These are phyloP conservation scores for Podospora pseudopauciseta DNA, from an alignment of 495 filamentous ascomycete species.

Conservation along the genomic window DNA sequence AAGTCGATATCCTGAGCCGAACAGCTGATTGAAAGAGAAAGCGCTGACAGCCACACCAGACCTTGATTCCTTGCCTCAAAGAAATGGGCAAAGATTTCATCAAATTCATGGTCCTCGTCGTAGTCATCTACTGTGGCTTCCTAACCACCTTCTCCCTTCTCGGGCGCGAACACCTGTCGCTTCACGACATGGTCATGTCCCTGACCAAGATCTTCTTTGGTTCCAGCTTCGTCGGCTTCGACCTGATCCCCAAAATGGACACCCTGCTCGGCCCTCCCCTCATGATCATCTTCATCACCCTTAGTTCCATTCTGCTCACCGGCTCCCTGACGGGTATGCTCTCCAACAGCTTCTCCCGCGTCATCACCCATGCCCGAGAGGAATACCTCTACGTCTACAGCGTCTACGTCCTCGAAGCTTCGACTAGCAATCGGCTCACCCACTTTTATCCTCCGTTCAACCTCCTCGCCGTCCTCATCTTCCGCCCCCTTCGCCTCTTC, in stretches of 20 bases:
- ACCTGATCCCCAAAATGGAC: constrained; percentile 47
- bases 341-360: constrained; percentile 82
- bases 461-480: constrained; percentile 74
- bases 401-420: constrained; percentile 76
- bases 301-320: constrained; percentile 88
- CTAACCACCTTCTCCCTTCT: constrained; percentile 88
- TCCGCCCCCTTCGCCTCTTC: constrained; percentile 78
- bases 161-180: constrained; percentile 69
- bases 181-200: constrained; percentile 78
- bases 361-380: constrained; percentile 66
- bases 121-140: constrained; percentile 81
- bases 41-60: constrained; percentile 19
- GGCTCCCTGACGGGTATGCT: constrained; percentile 89
- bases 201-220: constrained; percentile 80
- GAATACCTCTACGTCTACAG: constrained; percentile 81
- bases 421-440: constrained; percentile 72
- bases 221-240: constrained; percentile 77
- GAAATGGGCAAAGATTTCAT: constrained; percentile 94
- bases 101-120: constrained; percentile 84
- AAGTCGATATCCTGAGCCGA: constrained; percentile 8
- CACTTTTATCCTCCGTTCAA: constrained; percentile 79
- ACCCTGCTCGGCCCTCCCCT: constrained; percentile 59
- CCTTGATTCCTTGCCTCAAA: constrained; percentile 76
- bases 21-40: not conserved
- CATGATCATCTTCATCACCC: constrained; percentile 77